phyloP scores from a whole-genome alignment of 2,329 filamentous ascomycete genomes.

The Nothomitra cinnamomea region DNA sequence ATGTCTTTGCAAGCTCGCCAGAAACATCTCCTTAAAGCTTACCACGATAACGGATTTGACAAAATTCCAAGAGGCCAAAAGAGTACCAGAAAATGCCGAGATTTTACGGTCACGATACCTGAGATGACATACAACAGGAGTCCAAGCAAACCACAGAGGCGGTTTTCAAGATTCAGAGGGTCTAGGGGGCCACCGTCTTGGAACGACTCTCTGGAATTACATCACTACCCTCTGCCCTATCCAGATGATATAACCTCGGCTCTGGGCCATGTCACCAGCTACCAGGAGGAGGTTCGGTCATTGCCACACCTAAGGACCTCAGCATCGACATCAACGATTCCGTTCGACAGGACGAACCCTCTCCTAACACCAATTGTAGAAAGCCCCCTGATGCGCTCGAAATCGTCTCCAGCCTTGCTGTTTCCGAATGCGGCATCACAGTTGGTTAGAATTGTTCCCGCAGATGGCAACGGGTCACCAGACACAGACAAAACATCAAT shows the following conservation, averaged over 20 bases:
- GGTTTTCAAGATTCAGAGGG: not conserved
- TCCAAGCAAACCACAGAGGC: not conserved
- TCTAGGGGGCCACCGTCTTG: not conserved
- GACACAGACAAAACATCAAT: not conserved
- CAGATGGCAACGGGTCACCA: not conserved
- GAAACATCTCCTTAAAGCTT: not conserved
- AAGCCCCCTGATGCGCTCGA: not conserved
- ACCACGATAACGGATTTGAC: not conserved
- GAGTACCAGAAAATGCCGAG: not conserved
- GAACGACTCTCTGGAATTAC: not conserved
- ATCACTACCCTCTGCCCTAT: not conserved
- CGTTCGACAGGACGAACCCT: not conserved
- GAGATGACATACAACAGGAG: not conserved
- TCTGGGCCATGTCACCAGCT: too few relatives aligned
- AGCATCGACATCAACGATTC: not conserved
- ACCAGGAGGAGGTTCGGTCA: too few relatives aligned
- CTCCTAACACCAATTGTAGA: not conserved
- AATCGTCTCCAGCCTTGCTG: not conserved
- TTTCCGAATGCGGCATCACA: not conserved
- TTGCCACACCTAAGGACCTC: not conserved
- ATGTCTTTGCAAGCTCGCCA: not conserved
- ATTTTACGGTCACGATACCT: not conserved
- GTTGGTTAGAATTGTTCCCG: too few relatives aligned
- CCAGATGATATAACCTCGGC: too few relatives aligned
- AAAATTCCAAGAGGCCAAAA: not conserved